Conservation (phyloP, 164 flowering plant species). For the Cinnamomum micranthum region DNA sequence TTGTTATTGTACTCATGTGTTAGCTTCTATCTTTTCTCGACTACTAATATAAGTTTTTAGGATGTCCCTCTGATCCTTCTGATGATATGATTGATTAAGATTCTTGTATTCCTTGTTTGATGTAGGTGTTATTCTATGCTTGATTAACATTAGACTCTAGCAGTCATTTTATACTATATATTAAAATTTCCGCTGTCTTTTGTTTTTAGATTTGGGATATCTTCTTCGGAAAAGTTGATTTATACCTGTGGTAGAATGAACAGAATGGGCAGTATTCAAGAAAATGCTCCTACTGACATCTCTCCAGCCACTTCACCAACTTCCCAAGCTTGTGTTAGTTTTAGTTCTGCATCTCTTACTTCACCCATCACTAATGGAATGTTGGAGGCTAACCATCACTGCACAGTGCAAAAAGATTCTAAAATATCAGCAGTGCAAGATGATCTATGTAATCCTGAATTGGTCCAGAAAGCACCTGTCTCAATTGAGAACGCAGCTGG, state of each 20-base stretch:
- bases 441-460: slow-evolving; percentile 13
- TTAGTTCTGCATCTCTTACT: slow-evolving; percentile 9
- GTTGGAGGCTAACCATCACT: slow-evolving; percentile 14
- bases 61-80: no score
- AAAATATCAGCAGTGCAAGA: slow-evolving; percentile 13
- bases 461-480: slow-evolving; percentile 12
- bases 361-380: slow-evolving; percentile 14
- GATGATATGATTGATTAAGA: no score
- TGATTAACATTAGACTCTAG: no score
- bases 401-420: slow-evolving; percentile 8
- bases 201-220: no score
- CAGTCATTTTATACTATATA: no score
- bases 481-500: slow-evolving; percentile 1
- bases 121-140: neutral
- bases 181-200: no score
- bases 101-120: no score
- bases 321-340: slow-evolving; percentile 7
- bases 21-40: no score
- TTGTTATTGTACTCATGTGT: no score
- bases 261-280: slow-evolving; percentile 29
- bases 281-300: slow-evolving; percentile 25
- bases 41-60: no score
- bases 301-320: slow-evolving; percentile 15
- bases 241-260: slow-evolving; percentile 27
- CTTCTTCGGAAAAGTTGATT: no score